These are phyloP conservation scores for Rosa rugosa DNA, from an alignment of 306 rosid genomes.

Conservation along the genomic window DNA sequence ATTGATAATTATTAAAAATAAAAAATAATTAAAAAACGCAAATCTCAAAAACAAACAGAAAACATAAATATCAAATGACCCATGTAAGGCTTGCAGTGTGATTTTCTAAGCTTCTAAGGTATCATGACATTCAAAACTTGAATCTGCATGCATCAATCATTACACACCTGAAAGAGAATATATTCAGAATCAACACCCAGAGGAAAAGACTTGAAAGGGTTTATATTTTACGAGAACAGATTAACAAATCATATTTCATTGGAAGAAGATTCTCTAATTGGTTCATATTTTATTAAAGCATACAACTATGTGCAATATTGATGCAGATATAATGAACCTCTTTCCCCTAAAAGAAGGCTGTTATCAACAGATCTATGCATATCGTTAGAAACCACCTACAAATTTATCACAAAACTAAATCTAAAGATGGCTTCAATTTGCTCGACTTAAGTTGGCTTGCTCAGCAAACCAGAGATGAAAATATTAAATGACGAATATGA, in stretches of 20 bases:
- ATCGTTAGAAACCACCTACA: background rate
- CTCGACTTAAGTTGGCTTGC: background rate
- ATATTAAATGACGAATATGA: background rate
- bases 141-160: background rate
- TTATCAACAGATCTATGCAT: background rate
- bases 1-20: background rate
- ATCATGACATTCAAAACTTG: constrained; percentile 2
- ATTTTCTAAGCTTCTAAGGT: background rate
- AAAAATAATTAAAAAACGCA: background rate
- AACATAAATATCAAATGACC: background rate
- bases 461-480: constrained; percentile 1
- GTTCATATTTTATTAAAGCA: background rate
- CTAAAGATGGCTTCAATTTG: background rate
- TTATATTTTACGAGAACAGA: background rate
- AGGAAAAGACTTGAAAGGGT: background rate
- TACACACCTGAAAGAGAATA: constrained; percentile 14
- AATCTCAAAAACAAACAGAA: background rate
- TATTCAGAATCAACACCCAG: constrained; percentile 2
- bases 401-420: background rate
- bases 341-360: background rate
- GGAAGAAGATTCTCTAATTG: background rate
- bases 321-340: background rate
- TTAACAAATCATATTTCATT: background rate
- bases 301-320: background rate
- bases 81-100: background rate